phyloP scores from a whole-genome alignment of 257 asterid species.

The Lavandula angustifolia region DNA sequence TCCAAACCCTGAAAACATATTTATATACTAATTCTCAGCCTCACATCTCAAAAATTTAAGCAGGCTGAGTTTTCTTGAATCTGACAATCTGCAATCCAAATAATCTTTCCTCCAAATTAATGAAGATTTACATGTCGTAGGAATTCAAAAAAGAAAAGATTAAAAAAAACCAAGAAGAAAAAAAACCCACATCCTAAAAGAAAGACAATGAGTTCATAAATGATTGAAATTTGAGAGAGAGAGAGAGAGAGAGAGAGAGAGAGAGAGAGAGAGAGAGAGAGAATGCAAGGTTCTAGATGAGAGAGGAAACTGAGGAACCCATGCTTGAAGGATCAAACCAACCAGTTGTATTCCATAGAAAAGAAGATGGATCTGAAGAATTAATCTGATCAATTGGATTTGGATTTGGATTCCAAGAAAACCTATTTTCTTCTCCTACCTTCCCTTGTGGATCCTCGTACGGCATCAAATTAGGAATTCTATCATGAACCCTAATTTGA shows the following conservation, averaged over 20 bases:
- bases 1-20: slow-evolving; percentile 30
- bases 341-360: slow-evolving; percentile 42
- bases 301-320: slow-evolving; percentile 57
- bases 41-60: slow-evolving; percentile 37
- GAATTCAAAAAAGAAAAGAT: background rate
- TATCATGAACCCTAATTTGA: background rate
- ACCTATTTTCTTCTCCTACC: slow-evolving; percentile 35
- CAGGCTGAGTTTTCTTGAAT: slow-evolving; percentile 46
- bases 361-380: slow-evolving; percentile 43
- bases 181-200: background rate
- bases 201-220: slow-evolving; percentile 23
- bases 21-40: slow-evolving; percentile 41
- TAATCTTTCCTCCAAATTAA: slow-evolving; percentile 35
- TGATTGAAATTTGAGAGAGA: slow-evolving; percentile 3
- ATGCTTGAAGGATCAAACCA: slow-evolving; percentile 57
- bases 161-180: background rate
- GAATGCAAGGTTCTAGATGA: slow-evolving; percentile 32
- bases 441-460: slow-evolving; percentile 35
- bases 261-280: no score
- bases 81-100: slow-evolving; percentile 83
- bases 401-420: slow-evolving; percentile 33
- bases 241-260: no score
- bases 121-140: background rate
- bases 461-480: slow-evolving; percentile 23
- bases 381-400: slow-evolving; percentile 34